phyloP scores from a whole-genome alignment of 805 yeast genomes.

The Dipodascopsis tothii region DNA sequence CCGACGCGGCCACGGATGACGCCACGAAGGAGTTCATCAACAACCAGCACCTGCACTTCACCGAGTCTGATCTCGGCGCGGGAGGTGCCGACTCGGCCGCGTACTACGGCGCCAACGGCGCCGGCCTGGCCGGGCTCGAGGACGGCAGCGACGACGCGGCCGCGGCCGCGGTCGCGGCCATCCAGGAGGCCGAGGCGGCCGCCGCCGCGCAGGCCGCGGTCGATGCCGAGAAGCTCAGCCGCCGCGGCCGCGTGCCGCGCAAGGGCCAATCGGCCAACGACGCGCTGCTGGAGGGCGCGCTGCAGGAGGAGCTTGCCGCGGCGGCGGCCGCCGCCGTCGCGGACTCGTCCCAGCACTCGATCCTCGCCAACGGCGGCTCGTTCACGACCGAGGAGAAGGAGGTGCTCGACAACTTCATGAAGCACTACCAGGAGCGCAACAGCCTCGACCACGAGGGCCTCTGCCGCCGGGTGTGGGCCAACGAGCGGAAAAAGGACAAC shows the following conservation, averaged over 20 bases:
- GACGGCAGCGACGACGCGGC: constrained; percentile 3
- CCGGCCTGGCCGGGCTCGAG: neutral
- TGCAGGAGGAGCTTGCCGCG: neutral
- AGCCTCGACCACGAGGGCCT: constrained; percentile 58
- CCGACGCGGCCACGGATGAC: neutral
- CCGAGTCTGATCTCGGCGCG: neutral
- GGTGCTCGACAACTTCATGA: constrained; percentile 66
- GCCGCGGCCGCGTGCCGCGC: neutral
- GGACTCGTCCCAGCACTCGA: neutral
- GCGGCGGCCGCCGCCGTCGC: constrained; percentile 2
- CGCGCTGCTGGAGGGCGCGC: neutral
- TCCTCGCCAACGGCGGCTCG: constrained; percentile 28
- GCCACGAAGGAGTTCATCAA: neutral
- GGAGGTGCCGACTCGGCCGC: neutral
- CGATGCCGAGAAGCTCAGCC: neutral
- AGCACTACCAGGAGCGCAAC: constrained; percentile 58
- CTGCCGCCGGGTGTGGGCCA: constrained; percentile 81
- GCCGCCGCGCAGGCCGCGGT: constrained; percentile 6
- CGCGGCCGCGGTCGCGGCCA: constrained; percentile 9
- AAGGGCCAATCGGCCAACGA: no score
- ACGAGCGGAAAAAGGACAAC: constrained; percentile 74
- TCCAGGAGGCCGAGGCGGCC: constrained; percentile 2
- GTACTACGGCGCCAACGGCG: neutral
- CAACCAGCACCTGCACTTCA: neutral
- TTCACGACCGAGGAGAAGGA: constrained; percentile 60